Base-by-base conservation (phyloP, 805 yeast species). In the Schwanniomyces vanrijiae region DNA sequence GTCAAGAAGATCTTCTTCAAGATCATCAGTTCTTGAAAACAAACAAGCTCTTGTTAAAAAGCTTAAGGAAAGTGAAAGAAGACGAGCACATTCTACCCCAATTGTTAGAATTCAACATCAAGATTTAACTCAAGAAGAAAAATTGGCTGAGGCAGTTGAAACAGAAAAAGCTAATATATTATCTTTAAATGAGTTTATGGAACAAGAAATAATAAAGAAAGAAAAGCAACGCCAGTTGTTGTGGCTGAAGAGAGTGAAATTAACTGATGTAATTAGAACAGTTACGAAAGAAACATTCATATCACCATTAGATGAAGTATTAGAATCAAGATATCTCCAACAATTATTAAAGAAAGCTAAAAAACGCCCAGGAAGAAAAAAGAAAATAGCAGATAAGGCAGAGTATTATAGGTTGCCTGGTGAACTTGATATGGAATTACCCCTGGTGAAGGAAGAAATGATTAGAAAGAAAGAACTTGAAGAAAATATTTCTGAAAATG, bases 201-300 rank as follows among this genome's bases (percentile, higher is more conserved):
- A 91, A 56, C 92, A 88, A 60, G 99, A 94, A 62, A 71, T 86
- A 37, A 84, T 82, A 40, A 84, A 89, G 57, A 90, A 89, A 61
- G 84, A 85, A 62, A 79, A 78, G 45, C 92, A 91, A 59, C 72
- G 91, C 46, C 89, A 86, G 39, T 68, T 87, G 49, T 81, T 88
- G 63, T 74, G 82, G 48, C 85, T 85, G 59, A 81, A 77, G 55
- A 80, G 91, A 52, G 72, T 71, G 37, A 82, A 80, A 56, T 66
- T 94, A 54, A 71, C 71, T 2, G 77, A 86, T 45, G 82, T 84
- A 8, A 60, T 90, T 9, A 70, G 89, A 40, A 74, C 78, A 40
- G 60, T 65, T 4, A 76, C 84, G 42, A 55, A 60, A 39, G 77
- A 77, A n/a, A 66, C 72, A 16, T 73, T 61, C 33, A 77, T 88